These are phyloP conservation scores for Citrus mangshanensis DNA, from an alignment of 345 rosid genomes.

Conservation along the genomic window DNA sequence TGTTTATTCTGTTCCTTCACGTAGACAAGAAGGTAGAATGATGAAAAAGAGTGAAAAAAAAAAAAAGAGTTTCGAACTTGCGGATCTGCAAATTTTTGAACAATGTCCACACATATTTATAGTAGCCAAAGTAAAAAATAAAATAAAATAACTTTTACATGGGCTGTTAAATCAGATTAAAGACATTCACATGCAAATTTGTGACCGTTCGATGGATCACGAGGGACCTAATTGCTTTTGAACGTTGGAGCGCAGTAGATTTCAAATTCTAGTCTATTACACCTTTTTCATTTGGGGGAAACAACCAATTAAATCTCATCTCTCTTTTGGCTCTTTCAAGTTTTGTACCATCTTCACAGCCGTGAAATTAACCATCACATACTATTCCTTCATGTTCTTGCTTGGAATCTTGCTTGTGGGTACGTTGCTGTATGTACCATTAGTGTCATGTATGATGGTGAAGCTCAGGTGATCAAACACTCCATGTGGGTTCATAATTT, in stretches of 20 bases:
- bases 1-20: slow-evolving; percentile 39
- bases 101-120: slow-evolving; percentile 37
- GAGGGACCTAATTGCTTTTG: slow-evolving; percentile 27
- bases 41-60: slow-evolving; percentile 31
- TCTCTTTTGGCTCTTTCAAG: not conserved
- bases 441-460: slow-evolving; percentile 5
- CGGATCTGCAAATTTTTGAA: slow-evolving; percentile 27
- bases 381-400: not conserved
- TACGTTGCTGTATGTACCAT: not conserved
- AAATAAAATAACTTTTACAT: not conserved
- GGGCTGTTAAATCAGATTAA: slow-evolving; percentile 28
- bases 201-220: slow-evolving; percentile 51
- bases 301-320: not conserved
- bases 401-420: not conserved
- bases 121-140: slow-evolving; percentile 23
- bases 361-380: not conserved
- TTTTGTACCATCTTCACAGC: not conserved
- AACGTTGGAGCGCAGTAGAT: slow-evolving; percentile 73
- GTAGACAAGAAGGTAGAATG: slow-evolving; percentile 71
- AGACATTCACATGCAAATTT: slow-evolving; percentile 65
- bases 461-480: slow-evolving; percentile 9
- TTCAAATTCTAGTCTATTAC: slow-evolving; percentile 22
- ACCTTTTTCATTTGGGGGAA: not conserved
- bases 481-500: slow-evolving; percentile 16
- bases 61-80: slow-evolving; percentile 19